Evolutionary conservation across 805 yeast genomes (phyloP).

Genomic region (Metschnikowia drakensbergensis): DNA sequence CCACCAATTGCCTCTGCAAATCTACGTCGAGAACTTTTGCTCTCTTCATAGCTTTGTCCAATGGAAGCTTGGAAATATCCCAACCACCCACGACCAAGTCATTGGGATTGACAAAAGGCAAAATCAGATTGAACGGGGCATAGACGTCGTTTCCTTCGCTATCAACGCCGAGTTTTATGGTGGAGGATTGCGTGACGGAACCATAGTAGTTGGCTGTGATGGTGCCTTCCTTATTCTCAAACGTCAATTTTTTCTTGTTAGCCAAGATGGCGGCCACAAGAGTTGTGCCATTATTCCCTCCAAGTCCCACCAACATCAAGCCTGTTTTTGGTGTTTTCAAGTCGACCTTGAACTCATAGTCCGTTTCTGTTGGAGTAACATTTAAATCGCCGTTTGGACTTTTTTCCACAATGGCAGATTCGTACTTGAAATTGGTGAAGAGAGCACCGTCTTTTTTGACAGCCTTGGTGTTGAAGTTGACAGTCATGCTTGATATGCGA

Average conservation of each 20-base stretch:
- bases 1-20: slow-evolving; percentile 70
- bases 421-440: slow-evolving; percentile 63
- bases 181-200: slow-evolving; percentile 89
- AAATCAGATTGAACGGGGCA: slow-evolving; percentile 85
- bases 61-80: slow-evolving; percentile 77
- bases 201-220: slow-evolving; percentile 82
- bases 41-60: slow-evolving; percentile 77
- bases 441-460: slow-evolving; percentile 48
- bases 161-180: slow-evolving; percentile 86
- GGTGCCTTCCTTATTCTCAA: slow-evolving; percentile 78
- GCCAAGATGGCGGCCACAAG: slow-evolving; percentile 81
- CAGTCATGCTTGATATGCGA: slow-evolving; percentile 16
- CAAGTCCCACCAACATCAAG: slow-evolving; percentile 85
- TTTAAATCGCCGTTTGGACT: slow-evolving; percentile 47
- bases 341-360: slow-evolving; percentile 84
- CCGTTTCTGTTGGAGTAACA: slow-evolving; percentile 68
- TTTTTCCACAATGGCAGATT: slow-evolving; percentile 68
- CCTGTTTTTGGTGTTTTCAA: slow-evolving; percentile 82
- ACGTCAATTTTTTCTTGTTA: slow-evolving; percentile 71
- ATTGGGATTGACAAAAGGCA: slow-evolving; percentile 87
- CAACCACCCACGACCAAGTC: slow-evolving; percentile 90
- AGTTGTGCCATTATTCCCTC: slow-evolving; percentile 96
- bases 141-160: slow-evolving; percentile 76
- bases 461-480: slow-evolving; percentile 35
- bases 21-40: slow-evolving; percentile 84